A percentile compares a stretch with the other conserved stretches of the same genome.
phyloP scores from a whole-genome alignment of 1,139 yeast genomes.

The Pichiaceae sp. region DNA sequence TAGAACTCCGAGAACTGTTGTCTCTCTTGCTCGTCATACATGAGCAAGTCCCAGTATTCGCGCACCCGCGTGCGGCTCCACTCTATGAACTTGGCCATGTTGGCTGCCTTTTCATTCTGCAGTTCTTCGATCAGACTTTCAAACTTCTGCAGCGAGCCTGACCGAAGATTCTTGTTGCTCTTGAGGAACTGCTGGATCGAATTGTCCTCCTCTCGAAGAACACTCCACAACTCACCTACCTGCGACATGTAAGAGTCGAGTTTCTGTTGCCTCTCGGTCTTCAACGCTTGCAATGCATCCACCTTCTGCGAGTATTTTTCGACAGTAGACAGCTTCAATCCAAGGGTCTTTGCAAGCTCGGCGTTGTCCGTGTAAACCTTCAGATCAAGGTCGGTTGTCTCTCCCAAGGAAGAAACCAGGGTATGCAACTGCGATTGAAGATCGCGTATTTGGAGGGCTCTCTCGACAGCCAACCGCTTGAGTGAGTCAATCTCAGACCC shows the following conservation, averaged over 20 bases:
- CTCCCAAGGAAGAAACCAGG: slow-evolving; percentile 2
- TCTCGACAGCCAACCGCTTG: slow-evolving; percentile 7
- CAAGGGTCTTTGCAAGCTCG: slow-evolving; percentile 10
- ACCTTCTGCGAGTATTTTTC: slow-evolving; percentile 8
- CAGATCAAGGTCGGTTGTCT: neutral
- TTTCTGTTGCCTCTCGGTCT: slow-evolving; percentile 12
- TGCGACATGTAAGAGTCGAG: slow-evolving; percentile 9
- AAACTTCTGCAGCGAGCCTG: slow-evolving; percentile 23
- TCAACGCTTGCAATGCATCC: slow-evolving; percentile 8
- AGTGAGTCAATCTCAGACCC: slow-evolving; percentile 12
- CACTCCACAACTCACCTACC: slow-evolving; percentile 20
- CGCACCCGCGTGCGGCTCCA: slow-evolving; percentile 53
- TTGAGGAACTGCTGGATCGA: slow-evolving; percentile 17
- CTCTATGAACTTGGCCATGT: slow-evolving; percentile 58
- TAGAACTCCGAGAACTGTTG: slow-evolving; percentile 28
- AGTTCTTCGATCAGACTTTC: slow-evolving; percentile 52
- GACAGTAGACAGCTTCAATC: slow-evolving; percentile 9
- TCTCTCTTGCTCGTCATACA: slow-evolving; percentile 42
- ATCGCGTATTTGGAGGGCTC: slow-evolving; percentile 6
- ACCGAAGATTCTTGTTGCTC: slow-evolving; percentile 16
- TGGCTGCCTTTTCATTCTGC: slow-evolving; percentile 49
- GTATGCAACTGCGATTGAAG: slow-evolving; percentile 6
- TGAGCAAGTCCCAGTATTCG: slow-evolving; percentile 54
- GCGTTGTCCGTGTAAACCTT: slow-evolving; percentile 2
- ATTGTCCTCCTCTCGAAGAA: slow-evolving; percentile 19